Conservation (phyloP, 208 protist genomes). For the Balamuthia mandrillaris region DNA sequence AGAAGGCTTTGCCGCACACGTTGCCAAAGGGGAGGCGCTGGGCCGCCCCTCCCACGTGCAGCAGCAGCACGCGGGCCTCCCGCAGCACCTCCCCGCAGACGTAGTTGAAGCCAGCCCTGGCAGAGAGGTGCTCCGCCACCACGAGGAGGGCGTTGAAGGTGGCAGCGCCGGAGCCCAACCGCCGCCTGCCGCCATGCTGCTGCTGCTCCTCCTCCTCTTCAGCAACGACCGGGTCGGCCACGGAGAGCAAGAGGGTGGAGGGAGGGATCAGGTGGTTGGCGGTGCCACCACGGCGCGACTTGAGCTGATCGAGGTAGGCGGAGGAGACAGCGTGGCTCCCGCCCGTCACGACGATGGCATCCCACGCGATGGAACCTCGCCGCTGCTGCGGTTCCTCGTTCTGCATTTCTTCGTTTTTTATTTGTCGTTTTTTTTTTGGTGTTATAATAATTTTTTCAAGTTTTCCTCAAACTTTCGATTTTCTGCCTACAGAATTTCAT, state of each 20-base stretch:
- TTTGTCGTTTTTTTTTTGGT: too few species aligned
- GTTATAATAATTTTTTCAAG: too few species aligned
- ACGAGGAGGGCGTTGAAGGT: slow-evolving; percentile 35
- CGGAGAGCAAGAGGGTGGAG: neutral
- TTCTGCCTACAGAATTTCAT: too few species aligned
- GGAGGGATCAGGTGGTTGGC: neutral
- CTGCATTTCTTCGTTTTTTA: too few species aligned
- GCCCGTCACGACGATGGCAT: neutral
- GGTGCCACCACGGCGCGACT: neutral
- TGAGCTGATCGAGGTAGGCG: neutral
- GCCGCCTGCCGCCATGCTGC: too few species aligned
- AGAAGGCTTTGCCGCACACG: neutral
- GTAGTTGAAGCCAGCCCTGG: slow-evolving; percentile 12
- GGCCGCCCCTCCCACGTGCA: neutral
- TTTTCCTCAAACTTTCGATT: too few species aligned
- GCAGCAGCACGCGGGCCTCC: neutral
- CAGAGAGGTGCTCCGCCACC: slow-evolving; percentile 34
- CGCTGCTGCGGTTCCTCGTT: too few species aligned
- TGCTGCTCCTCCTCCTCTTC: too few species aligned
- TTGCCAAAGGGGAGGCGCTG: neutral
- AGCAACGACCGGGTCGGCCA: neutral
- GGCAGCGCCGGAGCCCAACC: slow-evolving; percentile 5
- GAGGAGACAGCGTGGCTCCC: neutral
- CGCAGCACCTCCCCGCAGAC: neutral
- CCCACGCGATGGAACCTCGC: too few species aligned